Evolutionary conservation across 805 yeast species (phyloP).

Genomic region (Kluyveromyces wickerhamii): DNA sequence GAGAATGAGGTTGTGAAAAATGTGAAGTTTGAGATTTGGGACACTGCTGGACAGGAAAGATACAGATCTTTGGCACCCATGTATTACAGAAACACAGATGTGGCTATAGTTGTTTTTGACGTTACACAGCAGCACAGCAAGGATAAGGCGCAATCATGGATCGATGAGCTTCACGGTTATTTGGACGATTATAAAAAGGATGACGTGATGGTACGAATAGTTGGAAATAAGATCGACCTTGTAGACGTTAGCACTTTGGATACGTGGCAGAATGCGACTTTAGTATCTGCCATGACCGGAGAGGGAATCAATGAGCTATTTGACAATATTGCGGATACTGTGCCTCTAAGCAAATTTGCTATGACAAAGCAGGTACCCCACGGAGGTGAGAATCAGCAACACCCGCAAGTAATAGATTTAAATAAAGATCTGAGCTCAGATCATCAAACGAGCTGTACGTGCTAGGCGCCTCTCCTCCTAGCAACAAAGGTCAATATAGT

Average conservation of each 20-base stretch:
- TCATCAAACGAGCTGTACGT: too few species aligned
- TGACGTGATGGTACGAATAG: constrained; percentile 55
- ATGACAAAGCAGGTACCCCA: background rate
- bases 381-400: too few species aligned
- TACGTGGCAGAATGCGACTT: constrained; percentile 37
- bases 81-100: constrained; percentile 76
- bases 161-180: constrained; percentile 51
- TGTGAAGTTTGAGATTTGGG: constrained; percentile 76
- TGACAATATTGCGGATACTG: constrained; percentile 35
- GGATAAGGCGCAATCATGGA: constrained; percentile 67
- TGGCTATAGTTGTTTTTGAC: constrained; percentile 73
- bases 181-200: constrained; percentile 40
- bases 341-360: constrained; percentile 27
- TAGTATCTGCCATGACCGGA: constrained; percentile 51
- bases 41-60: constrained; percentile 80
- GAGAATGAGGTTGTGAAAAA: constrained; percentile 31
- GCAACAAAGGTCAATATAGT: too few species aligned
- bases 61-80: constrained; percentile 72
- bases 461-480: too few species aligned
- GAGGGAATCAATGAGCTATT: constrained; percentile 39
- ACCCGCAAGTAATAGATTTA: too few species aligned
- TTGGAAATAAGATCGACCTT: constrained; percentile 72
- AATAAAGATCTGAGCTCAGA: too few species aligned
- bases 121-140: constrained; percentile 59
- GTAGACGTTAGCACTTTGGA: constrained; percentile 33